Evolutionary conservation across 805 yeast genomes (phyloP).

Genomic region (Helenozyma rhizophorensis): DNA sequence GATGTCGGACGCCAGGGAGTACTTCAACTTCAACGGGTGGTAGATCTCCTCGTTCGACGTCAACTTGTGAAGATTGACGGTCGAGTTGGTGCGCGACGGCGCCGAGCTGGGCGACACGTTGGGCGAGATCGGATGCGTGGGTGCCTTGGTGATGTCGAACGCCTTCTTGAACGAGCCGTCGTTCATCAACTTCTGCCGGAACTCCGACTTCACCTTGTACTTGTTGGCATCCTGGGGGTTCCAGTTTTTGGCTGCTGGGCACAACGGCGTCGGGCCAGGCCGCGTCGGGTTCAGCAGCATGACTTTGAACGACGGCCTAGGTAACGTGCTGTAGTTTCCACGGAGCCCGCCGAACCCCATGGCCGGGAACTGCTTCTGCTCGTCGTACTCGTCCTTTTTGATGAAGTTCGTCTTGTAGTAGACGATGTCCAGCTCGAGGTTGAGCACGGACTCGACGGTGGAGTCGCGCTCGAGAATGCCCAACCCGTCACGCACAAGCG

Average conservation of each 20-base stretch:
- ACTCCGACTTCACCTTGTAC: conserved; percentile 29
- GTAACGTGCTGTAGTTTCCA: conserved; percentile 14
- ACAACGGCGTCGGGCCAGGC: conserved; percentile 24
- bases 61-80: conserved; percentile 35
- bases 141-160: conserved; percentile 28
- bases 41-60: conserved; percentile 31
- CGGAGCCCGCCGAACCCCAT: conserved; percentile 13
- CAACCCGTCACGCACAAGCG: conserved; percentile 29
- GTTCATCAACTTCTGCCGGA: conserved; percentile 33
- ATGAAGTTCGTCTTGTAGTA: conserved; percentile 42
- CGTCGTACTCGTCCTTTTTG: conserved; percentile 28
- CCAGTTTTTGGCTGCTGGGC: conserved; percentile 41
- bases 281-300: conserved; percentile 12
- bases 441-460: conserved; percentile 25
- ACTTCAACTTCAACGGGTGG: conserved; percentile 35
- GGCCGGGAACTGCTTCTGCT: conserved; percentile 11
- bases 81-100: conserved; percentile 39
- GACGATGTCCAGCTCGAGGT: conserved; percentile 39
- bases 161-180: conserved; percentile 32
- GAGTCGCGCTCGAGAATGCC: conserved; percentile 22
- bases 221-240: conserved; percentile 24
- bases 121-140: conserved; percentile 34
- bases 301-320: conserved; percentile 34
- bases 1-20: conserved; percentile 35
- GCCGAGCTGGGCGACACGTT: conserved; percentile 40